Base-by-base conservation (phyloP, 768 basidiomycete species). In the Mycena maculata region DNA sequence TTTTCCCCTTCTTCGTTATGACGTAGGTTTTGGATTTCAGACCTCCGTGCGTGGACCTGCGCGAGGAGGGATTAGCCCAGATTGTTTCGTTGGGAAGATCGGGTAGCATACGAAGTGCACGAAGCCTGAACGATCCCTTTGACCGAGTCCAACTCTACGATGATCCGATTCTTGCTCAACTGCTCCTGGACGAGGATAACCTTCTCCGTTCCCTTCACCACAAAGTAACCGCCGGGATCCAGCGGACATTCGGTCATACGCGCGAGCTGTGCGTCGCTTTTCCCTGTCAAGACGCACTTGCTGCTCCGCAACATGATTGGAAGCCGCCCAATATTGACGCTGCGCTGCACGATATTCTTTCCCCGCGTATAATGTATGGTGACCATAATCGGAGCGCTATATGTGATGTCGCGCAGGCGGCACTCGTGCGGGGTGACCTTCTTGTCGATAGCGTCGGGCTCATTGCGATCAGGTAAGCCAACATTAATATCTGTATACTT, bases 121-220 rank as follows among this genome's bases (percentile, higher is more conserved):
- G 95, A 96, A 3, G 97, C 95, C 76, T 95, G 95, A 0, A 98
- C 96, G 41, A 92, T 82, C 7, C 93, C 94, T 79, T 99, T 98
- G 44, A 90, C 90, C 23, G 86, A 80, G 78, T 99, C 98, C 8
- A 91, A 93, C 82, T 99, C 98, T 67, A 99, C 98, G 71, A 99
- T 98, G 76, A 99, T 99, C 44, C 98, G 88, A 78, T 99, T 99
- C 85, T 99, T 99, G 85, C 94, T 96, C 75, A 99, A 81, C 80
- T 99, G 98, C 77, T 99, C 98, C 78, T 99, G 98, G 9, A 99
- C 97, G 68, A 99, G 84, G 71, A 99, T 99, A 73, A 99, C 98
- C 81, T 99, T 99, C 80, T 99, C 97, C 45, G 97, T 99, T 39
- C 97, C 97, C 80, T 96, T 98, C 56, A 99, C 98, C 64, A 99